A percentile compares a stretch with the other conserved stretches of the same genome.
phyloP scores from a whole-genome alignment of 257 asterid species.

The Phtheirospermum japonicum region DNA sequence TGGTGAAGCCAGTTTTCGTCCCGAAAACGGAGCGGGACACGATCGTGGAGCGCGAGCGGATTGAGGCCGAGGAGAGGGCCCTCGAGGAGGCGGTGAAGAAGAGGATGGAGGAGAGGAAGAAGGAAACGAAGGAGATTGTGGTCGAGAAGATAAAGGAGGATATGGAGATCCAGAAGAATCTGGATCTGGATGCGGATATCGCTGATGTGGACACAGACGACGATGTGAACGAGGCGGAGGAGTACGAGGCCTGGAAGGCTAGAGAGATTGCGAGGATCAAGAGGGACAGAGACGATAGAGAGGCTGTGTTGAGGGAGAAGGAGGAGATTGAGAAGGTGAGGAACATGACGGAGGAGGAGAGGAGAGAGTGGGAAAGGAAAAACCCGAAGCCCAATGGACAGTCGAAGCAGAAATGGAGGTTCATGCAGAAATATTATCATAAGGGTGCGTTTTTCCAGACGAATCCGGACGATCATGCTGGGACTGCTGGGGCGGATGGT shows the following conservation, averaged over 20 bases:
- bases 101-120: conserved; percentile 74
- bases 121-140: conserved; percentile 73
- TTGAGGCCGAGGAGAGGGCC: conserved; percentile 81
- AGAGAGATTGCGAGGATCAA: conserved; percentile 95
- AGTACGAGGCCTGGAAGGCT: conserved; percentile 92
- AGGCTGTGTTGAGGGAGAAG: conserved; percentile 73
- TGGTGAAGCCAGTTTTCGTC: conserved; percentile 85
- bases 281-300: conserved; percentile 91
- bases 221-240: conserved; percentile 87
- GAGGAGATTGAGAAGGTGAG: conserved; percentile 92
- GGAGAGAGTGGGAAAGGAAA: conserved; percentile 97
- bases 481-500: conserved; percentile 57
- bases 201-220: conserved; percentile 95
- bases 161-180: conserved; percentile 70
- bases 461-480: conserved; percentile 61
- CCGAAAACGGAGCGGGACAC: conserved; percentile 82
- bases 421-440: conserved; percentile 96
- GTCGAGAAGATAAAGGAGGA: conserved; percentile 86
- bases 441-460: conserved; percentile 95
- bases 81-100: conserved; percentile 67
- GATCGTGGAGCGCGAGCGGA: conserved; percentile 85
- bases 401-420: conserved; percentile 69
- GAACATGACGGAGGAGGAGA: conserved; percentile 95
- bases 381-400: conserved; percentile 57
- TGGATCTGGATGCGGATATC: conserved; percentile 64